Conservation (phyloP, 75 land plant genomes). For the Selaginella moellendorffii region DNA sequence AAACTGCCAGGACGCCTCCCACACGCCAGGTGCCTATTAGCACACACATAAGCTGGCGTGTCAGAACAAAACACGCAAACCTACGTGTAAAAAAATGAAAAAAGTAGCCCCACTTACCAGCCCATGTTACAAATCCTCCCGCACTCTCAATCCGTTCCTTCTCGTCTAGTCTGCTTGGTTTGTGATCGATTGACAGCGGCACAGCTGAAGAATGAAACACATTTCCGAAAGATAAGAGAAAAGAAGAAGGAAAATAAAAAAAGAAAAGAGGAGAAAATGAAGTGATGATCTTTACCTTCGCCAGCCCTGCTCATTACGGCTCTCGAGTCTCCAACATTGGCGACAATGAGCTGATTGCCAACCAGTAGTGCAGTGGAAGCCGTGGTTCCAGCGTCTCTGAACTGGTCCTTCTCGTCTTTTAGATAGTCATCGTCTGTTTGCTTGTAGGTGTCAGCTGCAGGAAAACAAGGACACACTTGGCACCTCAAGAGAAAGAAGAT, state of each 20-base stretch:
- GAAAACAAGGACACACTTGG: too few relatives aligned
- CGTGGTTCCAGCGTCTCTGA: conserved; percentile 92
- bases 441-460: conserved; percentile 72
- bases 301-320: conserved; percentile 85
- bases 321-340: conserved; percentile 90
- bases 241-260: too few relatives aligned
- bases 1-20: conserved; percentile 82
- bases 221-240: too few relatives aligned
- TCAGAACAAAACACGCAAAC: neutral
- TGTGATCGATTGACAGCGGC: conserved; percentile 63
- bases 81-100: neutral
- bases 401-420: conserved; percentile 53
- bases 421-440: conserved; percentile 82
- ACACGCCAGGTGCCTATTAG: conserved; percentile 74
- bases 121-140: conserved; percentile 77
- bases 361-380: conserved; percentile 91
- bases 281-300: too few relatives aligned
- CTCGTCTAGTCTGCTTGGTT: conserved; percentile 69
- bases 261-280: too few relatives aligned
- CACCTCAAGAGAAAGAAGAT: too few relatives aligned
- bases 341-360: conserved; percentile 74
- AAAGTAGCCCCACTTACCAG: conserved; percentile 28
- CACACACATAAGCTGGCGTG: neutral
- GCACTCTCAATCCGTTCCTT: conserved; percentile 74
- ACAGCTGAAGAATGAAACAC: conserved; percentile 32